These are phyloP conservation scores for Tolypocladium ophioglossoides DNA, from an alignment of 2,329 filamentous ascomycete genomes.

Conservation along the genomic window DNA sequence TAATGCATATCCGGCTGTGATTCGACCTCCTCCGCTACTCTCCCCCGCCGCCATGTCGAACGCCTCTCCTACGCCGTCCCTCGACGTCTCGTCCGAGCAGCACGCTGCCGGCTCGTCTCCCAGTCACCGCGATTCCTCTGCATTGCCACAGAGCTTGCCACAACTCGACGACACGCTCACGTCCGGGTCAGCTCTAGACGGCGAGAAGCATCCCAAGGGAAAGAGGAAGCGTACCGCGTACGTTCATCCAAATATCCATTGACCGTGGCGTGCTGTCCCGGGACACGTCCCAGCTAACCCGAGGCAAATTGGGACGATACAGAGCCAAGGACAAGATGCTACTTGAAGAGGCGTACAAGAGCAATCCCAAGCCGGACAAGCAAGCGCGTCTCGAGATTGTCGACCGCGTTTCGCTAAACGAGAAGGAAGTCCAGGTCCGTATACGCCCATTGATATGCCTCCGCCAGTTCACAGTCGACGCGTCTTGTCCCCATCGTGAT, in stretches of 20 bases:
- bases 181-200: constrained; percentile 12
- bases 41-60: constrained; percentile 13
- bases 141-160: constrained; percentile 5
- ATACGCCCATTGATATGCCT: not conserved
- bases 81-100: constrained; percentile 13
- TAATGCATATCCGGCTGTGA: constrained; percentile 1
- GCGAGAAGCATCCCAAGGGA: constrained; percentile 42
- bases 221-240: constrained; percentile 56
- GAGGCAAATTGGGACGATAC: constrained; percentile 8
- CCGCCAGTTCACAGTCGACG: not conserved
- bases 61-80: constrained; percentile 9
- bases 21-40: not conserved
- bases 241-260: constrained; percentile 14
- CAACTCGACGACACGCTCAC: constrained; percentile 5
- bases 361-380: constrained; percentile 88
- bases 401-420: constrained; percentile 73
- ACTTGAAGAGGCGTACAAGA: constrained; percentile 74
- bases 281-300: constrained; percentile 7
- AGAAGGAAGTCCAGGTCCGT: constrained; percentile 92
- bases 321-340: constrained; percentile 84
- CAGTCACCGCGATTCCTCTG: constrained; percentile 13
- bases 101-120: constrained; percentile 11
- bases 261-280: not conserved
- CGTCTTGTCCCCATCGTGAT: not conserved
- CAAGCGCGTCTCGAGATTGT: constrained; percentile 76